phyloP scores from a whole-genome alignment of 2,329 filamentous ascomycete genomes.

The Colletotrichum shisoi region DNA sequence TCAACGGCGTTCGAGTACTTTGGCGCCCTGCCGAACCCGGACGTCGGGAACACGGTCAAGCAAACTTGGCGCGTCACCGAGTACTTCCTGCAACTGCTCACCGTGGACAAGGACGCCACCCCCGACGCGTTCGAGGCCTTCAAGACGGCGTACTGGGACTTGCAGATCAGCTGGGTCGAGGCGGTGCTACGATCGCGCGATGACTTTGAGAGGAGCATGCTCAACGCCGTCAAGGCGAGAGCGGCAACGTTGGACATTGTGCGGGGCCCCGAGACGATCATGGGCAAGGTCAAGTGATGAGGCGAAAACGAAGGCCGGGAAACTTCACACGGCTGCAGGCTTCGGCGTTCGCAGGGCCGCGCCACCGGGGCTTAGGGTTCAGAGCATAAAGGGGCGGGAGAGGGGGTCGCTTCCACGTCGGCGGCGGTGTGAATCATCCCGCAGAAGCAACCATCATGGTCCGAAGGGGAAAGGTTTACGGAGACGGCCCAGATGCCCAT shows the following conservation, averaged over 20 bases:
- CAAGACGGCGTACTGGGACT: slow-evolving; percentile 89
- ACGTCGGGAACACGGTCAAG: slow-evolving; percentile 78
- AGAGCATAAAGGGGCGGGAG: too few relatives aligned
- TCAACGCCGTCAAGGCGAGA: slow-evolving; percentile 85
- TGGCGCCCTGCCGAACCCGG: slow-evolving; percentile 71
- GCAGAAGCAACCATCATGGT: too few relatives aligned
- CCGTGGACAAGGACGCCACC: slow-evolving; percentile 74
- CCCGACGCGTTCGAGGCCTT: slow-evolving; percentile 82
- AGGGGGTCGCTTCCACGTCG: too few relatives aligned
- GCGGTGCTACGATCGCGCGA: slow-evolving; percentile 84
- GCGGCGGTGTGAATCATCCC: too few relatives aligned
- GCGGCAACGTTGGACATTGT: slow-evolving; percentile 86
- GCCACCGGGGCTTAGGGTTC: too few relatives aligned
- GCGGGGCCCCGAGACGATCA: slow-evolving; percentile 87
- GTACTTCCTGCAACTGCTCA: slow-evolving; percentile 80
- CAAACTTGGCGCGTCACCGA: slow-evolving; percentile 92
- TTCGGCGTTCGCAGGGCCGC: background rate
- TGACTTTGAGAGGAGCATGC: slow-evolving; percentile 90
- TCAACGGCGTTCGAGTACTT: slow-evolving; percentile 92
- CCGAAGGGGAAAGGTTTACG: too few relatives aligned
- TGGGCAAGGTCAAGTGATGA: slow-evolving; percentile 83
- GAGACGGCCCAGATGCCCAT: background rate
- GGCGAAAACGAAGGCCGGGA: background rate
- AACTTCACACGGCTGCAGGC: background rate
- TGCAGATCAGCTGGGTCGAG: slow-evolving; percentile 96